Conservation (phyloP, 2,329 filamentous ascomycete genomes). For the Cladosporium sp. region DNA sequence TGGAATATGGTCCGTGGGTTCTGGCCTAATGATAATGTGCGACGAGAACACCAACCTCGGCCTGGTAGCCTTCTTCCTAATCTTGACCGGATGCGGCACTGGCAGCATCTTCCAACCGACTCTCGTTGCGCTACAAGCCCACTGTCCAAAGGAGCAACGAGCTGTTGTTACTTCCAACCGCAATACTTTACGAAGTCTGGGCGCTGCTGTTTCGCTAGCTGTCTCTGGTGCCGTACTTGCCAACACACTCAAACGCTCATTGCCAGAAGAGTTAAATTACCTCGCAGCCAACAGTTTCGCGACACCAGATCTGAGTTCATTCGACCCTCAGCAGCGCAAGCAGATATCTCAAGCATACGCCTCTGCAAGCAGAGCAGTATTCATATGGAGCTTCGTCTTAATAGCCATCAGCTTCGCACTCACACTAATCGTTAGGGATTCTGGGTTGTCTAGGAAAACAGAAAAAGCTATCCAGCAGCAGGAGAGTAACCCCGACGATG, state of each 20-base stretch:
- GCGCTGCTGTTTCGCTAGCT: slow-evolving; percentile 66
- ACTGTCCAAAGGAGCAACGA: slow-evolving; percentile 54
- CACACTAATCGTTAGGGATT: slow-evolving; percentile 49
- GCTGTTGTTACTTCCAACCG: slow-evolving; percentile 66
- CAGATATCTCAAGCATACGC: slow-evolving; percentile 55
- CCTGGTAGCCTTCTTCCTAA: slow-evolving; percentile 56
- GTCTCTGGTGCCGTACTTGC: slow-evolving; percentile 64
- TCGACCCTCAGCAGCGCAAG: slow-evolving; percentile 39
- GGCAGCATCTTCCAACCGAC: slow-evolving; percentile 70
- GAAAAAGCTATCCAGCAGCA: slow-evolving; percentile 18
- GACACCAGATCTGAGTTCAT: slow-evolving; percentile 33
- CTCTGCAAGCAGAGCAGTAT: slow-evolving; percentile 56
- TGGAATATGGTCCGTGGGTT: slow-evolving; percentile 42
- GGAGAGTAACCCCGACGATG: neutral
- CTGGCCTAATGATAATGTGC: slow-evolving; percentile 42
- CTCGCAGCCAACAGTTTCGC: slow-evolving; percentile 44
- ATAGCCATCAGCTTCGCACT: slow-evolving; percentile 53
- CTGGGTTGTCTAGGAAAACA: slow-evolving; percentile 29
- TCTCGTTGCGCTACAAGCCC: slow-evolving; percentile 67
- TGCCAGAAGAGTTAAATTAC: slow-evolving; percentile 41
- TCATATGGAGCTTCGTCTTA: slow-evolving; percentile 57
- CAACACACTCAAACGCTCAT: slow-evolving; percentile 36
- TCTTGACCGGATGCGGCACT: slow-evolving; percentile 62
- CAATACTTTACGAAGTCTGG: slow-evolving; percentile 74
- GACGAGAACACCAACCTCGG: slow-evolving; percentile 37